phyloP scores from a whole-genome alignment of 352 stramenopile genomes.

The Pythium sp. region DNA sequence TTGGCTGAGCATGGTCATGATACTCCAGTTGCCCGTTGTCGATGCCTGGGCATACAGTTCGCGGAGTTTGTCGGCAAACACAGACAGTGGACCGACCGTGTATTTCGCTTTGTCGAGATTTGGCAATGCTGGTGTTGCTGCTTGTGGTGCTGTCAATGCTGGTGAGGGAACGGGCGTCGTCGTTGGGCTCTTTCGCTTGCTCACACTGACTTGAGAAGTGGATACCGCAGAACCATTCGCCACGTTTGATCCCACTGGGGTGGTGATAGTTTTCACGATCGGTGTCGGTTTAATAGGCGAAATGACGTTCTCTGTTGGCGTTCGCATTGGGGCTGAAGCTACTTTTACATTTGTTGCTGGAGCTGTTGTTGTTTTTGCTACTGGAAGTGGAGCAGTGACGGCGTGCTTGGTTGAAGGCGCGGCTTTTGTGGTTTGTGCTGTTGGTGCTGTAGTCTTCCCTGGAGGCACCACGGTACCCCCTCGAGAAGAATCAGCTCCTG shows the following conservation, averaged over 20 bases:
- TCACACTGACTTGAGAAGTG: not conserved
- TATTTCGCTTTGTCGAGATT: conserved; percentile 4
- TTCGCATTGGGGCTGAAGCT: not conserved
- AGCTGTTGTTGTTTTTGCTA: not conserved
- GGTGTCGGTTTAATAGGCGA: not conserved
- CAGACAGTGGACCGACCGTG: conserved; percentile 3
- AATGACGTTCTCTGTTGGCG: not conserved
- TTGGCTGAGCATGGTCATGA: conserved; percentile 17
- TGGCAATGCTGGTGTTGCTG: not conserved
- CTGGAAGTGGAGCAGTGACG: not conserved
- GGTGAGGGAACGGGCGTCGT: not conserved
- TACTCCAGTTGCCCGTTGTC: conserved; percentile 6
- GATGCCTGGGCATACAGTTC: conserved; percentile 11
- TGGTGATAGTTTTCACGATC: not conserved
- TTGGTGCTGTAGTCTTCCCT: not conserved
- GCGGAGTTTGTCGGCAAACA: conserved; percentile 12
- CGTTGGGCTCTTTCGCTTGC: not conserved
- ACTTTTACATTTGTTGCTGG: not conserved
- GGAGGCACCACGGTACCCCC: not conserved
- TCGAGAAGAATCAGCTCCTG: not conserved
- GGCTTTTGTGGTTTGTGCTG: not conserved
- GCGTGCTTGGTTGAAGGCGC: not conserved
- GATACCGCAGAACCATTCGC: not conserved
- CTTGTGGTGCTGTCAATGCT: not conserved
- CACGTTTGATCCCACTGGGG: not conserved